Base-by-base conservation (phyloP, 306 rosid species). In the Lotus japonicus region DNA sequence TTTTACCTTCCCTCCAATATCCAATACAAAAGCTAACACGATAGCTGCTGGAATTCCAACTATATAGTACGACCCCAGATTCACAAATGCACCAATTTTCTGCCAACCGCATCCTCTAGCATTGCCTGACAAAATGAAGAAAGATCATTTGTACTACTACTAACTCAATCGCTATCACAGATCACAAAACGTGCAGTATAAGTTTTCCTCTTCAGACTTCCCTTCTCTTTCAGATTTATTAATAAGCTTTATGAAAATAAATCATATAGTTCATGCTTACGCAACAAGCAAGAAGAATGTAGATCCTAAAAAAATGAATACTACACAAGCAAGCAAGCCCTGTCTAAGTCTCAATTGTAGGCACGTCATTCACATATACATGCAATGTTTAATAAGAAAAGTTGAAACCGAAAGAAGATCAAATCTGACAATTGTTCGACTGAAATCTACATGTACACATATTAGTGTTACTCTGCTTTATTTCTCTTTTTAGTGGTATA, bases 51-150 rank as follows among this genome's bases (percentile, higher is more conserved):
- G 96, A 72, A 91, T 74, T 33, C 97, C 97, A 36, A 86, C 84
- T 7, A 88, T 13, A 44, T 91, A 88, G 79, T 88, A 88, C 43
- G 94, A 74, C 4, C 96, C 91, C 14, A 88, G 83, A 73, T 91
- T 91, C 5, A 91, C 83, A 82, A 10, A 86, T 9, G 97, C 94
- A 42, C 96, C 96, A 45, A 84, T 83, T 71, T 86, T 81, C 84
- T 91, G 97, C 97, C 96, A 83, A 11, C 97, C 97, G 59, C 94
- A 82, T 35, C 96, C 96, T 83, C 96, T 86, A 56, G 87, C 87
- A 59, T 65, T 80, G 43, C 97, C 97, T 88, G 77, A 52, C 6
- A 15, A 51, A 13, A 31, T 31, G 28, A 70, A 33, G 50, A n/a
- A 70, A 31, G 50, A 13, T 48, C 17, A 45, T 5, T 43, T 26